A percentile compares a stretch with the other conserved stretches of the same genome.
Evolutionary conservation across 345 rosid species (phyloP).

Genomic region (Cardamine chenopodiifolia): DNA sequence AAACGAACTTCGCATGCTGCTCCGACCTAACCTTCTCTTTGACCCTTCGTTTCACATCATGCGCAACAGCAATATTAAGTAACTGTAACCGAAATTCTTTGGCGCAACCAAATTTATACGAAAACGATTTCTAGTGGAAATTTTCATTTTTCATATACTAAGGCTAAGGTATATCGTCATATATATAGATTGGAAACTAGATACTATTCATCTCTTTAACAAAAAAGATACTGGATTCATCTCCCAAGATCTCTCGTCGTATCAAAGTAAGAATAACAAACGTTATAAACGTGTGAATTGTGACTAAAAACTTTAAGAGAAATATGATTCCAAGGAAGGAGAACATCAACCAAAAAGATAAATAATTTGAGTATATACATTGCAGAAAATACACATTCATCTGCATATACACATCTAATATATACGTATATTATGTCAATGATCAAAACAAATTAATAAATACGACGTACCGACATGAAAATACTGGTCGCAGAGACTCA

Average conservation of each 20-base stretch:
- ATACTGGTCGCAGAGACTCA: constrained; percentile 21
- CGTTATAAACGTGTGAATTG: constrained; percentile 1
- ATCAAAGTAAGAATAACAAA: constrained; percentile 21
- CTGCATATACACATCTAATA: neutral
- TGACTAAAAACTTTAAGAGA: neutral
- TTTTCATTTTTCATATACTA: neutral
- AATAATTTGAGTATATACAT: neutral
- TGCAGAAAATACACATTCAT: constrained; percentile 7
- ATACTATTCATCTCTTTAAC: too few relatives aligned
- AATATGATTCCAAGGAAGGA: neutral
- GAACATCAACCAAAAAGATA: neutral
- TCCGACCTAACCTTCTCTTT: constrained; percentile 41
- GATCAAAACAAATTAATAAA: neutral
- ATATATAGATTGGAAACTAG: neutral
- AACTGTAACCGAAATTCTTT: constrained; percentile 15
- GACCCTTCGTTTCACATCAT: constrained; percentile 37
- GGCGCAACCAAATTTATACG: constrained; percentile 8
- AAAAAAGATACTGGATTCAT: neutral
- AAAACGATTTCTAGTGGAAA: neutral
- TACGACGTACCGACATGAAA: constrained; percentile 34
- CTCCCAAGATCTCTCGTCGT: constrained; percentile 1
- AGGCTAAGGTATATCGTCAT: neutral
- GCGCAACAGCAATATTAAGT: constrained; percentile 19
- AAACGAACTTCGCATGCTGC: constrained; percentile 21
- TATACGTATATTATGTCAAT: neutral